Evolutionary conservation across 2,329 filamentous ascomycete genomes (phyloP), one percentile per base, ranked within the genome.

Genomic region (Colletotrichum higginsianum): DNA sequence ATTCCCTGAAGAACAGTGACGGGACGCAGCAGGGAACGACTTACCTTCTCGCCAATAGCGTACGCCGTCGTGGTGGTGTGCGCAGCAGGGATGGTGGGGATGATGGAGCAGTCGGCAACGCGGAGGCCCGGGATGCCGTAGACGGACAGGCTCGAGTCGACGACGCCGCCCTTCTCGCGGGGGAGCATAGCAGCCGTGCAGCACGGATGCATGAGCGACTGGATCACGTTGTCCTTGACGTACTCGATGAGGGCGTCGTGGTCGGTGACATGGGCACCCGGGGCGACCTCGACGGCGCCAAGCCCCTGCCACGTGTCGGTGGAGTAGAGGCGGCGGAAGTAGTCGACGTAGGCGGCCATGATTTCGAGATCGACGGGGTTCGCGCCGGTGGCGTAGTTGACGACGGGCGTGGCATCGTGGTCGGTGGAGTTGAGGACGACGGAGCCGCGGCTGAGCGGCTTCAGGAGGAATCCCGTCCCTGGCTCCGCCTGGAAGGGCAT

Each of bases 1-100:
- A 2, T n/a, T 15, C 11, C 9, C 26, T 3, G 16, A 12, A 21
- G 3, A 21, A 13, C 3, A 13, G 18, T 2, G 11, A n/a, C 9
- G 8, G 9, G 9, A 35, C 8, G 18, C 2, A 38, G 9, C 38
- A 40, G 52, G 12, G 50, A 56, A 18, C 4, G 30, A 16, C 18
- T 47, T 15, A 68, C 77, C 74, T 86, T 86, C 77, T 89, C 87
- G 0, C 84, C 87, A 73, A 89, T 87, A 3, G 84, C 86, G 76
- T 88, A 89, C 6, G 86, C 87, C 44, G 58, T 46, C 44, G 42
- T 47, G 42, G 58, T 47, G 12, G 35, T 49, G 18, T 61, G 44
- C 18, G 46, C 26, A 21, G n/a, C 58, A 23, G 58, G 58, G 42
- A 61, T 16, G 30, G 44, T 50, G 23, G 78, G 78, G 74, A 80